Conservation (phyloP, 2,329 filamentous ascomycete genomes). For the Colletotrichum theobromicola region DNA sequence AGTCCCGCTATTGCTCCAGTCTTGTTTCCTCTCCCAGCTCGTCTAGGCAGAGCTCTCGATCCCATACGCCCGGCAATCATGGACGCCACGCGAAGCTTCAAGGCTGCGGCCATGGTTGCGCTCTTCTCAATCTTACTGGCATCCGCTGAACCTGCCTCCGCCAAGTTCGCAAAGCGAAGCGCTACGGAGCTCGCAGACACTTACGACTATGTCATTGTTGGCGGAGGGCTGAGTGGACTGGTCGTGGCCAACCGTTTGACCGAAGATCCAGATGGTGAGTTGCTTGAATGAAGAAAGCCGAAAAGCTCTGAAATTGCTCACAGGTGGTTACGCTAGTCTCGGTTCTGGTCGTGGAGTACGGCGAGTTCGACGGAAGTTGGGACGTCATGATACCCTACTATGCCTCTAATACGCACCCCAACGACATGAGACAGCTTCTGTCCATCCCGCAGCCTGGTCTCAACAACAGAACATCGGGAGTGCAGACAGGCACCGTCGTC, state of each 20-base stretch:
- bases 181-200: neutral
- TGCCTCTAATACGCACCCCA: constrained; percentile 22
- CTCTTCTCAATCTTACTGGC: neutral
- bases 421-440: constrained; percentile 30
- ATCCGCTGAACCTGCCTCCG: neutral
- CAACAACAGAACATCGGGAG: constrained; percentile 26
- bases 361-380: constrained; percentile 11
- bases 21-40: neutral
- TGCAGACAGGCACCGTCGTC: constrained; percentile 30
- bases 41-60: neutral
- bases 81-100: neutral
- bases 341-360: constrained; percentile 32
- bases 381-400: constrained; percentile 15
- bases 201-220: constrained; percentile 42
- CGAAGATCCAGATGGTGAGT: constrained; percentile 29
- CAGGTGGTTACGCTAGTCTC: constrained; percentile 15
- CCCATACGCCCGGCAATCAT: neutral
- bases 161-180: neutral
- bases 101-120: neutral
- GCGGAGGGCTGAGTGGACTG: constrained; percentile 39
- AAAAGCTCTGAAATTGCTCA: neutral
- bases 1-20: neutral
- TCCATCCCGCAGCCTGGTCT: constrained; percentile 34
- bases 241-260: constrained; percentile 41
- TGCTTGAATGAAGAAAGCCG: neutral